Conservation (phyloP, 805 yeast species). For the Zygotorulaspora sp. region DNA sequence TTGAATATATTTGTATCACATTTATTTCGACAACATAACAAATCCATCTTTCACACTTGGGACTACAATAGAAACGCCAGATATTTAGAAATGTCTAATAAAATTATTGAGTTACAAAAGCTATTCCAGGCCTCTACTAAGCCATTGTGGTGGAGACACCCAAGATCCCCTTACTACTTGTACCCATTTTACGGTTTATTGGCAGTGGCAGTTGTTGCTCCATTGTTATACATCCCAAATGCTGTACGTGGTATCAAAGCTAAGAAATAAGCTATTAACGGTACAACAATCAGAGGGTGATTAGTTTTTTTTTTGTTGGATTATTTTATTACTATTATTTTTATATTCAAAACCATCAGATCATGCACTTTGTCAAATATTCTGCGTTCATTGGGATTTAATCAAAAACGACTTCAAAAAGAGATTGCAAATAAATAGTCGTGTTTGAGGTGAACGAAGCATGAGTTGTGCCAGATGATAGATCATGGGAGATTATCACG, state of each 20-base stretch:
- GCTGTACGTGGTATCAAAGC: constrained; percentile 68
- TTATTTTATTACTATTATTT: not conserved
- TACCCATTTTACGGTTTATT: constrained; percentile 78
- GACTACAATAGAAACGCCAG: too few species aligned
- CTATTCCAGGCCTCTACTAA: constrained; percentile 52
- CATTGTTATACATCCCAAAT: constrained; percentile 67
- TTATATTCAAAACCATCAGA: constrained; percentile 2
- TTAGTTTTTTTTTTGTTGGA: not conserved
- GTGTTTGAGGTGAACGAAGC: too few species aligned
- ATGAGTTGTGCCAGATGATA: too few species aligned
- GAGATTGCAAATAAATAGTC: too few species aligned
- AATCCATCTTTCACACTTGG: too few species aligned
- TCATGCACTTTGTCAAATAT: too few species aligned
- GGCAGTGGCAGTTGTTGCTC: constrained; percentile 59
- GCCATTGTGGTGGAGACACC: constrained; percentile 59
- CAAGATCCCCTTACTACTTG: constrained; percentile 64
- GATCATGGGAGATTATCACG: too few species aligned
- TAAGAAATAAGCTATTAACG: constrained; percentile 16
- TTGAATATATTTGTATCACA: too few species aligned
- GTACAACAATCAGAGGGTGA: not conserved
- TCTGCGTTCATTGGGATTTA: too few species aligned
- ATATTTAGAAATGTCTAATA: constrained; percentile 36
- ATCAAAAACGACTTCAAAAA: too few species aligned
- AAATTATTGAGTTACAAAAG: constrained; percentile 54
- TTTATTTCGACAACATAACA: not conserved